Evolutionary conservation across 129 eudicot genomes (phyloP), one percentile per base, ranked within the genome.

Genomic region (Logfia minima): DNA sequence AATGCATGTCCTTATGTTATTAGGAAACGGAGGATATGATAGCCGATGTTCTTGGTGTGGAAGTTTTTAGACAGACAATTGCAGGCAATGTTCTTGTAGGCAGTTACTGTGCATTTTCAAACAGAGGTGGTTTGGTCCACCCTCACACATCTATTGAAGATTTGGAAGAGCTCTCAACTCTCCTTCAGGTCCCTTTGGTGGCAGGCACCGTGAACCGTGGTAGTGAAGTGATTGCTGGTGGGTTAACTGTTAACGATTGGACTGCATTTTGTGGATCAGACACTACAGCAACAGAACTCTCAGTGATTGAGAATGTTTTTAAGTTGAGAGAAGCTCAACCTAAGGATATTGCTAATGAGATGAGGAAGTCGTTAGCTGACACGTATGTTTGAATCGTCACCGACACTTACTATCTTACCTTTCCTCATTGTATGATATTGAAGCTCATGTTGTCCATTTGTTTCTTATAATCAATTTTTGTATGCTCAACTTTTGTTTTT

Each of bases 161-260:
- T 70, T 73, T 94, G 83, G 97, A 94, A 66, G 97, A 94, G 70
- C 92, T 91, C 32, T 91, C 99, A 7, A 91, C 97, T 61, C 92
- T 91, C 48, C 90, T 94, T 31, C 97, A 94, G 86, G 99, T 92
- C 60, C 99, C 99, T 8, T 66, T 94, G 87, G 97, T 94, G 58
- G 99, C 97, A 3, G 97, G 97, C 21, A 94, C 99, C 2, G 99
- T 94, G 71, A 91, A 94, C 80, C 96, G 97, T 24, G 99, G 99
- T 35, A 94, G 97, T 66, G 99, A 89, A 63, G 97, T 91, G 17
- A 85, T 94, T 34, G 96, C 85, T 22, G 99, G 92, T 55, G 99
- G 99, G n/a, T 66, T 94, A 80, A 85, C 82, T 4, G 99, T 86
- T 14, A 94, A 94, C 28, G 99, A 94, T 81, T 94, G 99, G 99